Evolutionary conservation across 306 rosid genomes (phyloP), one percentile per base, ranked within the genome.

Genomic region (Pterocarpus santalinus): DNA sequence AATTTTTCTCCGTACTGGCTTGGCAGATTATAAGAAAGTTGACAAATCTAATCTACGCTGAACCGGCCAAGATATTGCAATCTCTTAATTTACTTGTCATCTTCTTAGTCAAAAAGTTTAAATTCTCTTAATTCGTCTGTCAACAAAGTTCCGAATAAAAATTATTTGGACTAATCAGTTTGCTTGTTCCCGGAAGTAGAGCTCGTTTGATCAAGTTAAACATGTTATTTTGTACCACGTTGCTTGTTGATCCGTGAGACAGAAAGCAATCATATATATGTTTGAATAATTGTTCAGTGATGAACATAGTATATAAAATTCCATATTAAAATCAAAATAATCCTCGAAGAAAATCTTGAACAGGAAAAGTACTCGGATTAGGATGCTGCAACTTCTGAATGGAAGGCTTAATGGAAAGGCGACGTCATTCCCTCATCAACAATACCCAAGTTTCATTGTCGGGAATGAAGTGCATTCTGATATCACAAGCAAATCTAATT

Each of bases 121-220:
- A 78, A 7, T 11, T 46, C 33, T 51, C 55, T 14, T 82, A 64
- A 63, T 82, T 86, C 70, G 63, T 69, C 46, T 56, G 82, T 79
- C 85, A 83, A 80, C 52, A 69, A 79, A 46, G 70, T 71, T 64
- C 51, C 46, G 63, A 8, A 5, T 12, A n/a, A 69, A 43, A 52
- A 46, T 44, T 56, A 72, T 65, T 5, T 41, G 4, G 73, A 73
- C 38, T 57, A 57, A 41, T 47, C 36, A 44, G 64, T 65, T 7
- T 69, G 69, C 78, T 81, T 80, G 75, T 64, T 78, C 13, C 2
- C 53, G 65, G 12, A 8, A 44, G 9, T 44, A 33, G 3, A 60
- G 2, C 7, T 64, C 0, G 33, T 77, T 22, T 64, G 16, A 8
- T 55, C 53, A 68, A 78, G 51, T 30, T 36, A 17, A 69, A n/a